These are phyloP conservation scores for Silybum marianum DNA, from an alignment of 129 eudicot genomes.

Conservation along the genomic window DNA sequence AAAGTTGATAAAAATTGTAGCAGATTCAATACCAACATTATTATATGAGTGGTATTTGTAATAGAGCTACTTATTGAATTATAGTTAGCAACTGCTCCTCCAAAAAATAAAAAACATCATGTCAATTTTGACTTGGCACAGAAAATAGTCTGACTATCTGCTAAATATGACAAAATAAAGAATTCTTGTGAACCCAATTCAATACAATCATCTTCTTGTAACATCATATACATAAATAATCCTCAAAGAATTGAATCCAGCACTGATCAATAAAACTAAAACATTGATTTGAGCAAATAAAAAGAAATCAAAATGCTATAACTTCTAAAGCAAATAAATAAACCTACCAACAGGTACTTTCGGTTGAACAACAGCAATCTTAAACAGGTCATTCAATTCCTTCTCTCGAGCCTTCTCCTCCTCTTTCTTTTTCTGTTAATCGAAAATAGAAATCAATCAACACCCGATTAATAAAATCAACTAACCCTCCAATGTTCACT, in stretches of 20 bases:
- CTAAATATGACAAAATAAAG: background rate
- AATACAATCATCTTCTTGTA: background rate
- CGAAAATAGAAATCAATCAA: conserved; percentile 2
- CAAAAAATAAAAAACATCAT: background rate
- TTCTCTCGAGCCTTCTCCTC: conserved; percentile 68
- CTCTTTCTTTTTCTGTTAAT: conserved; percentile 58
- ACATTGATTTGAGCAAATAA: background rate
- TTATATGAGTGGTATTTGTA: background rate
- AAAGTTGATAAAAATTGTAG: background rate
- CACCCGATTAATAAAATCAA: background rate
- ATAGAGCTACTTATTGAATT: background rate
- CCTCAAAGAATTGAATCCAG: background rate
- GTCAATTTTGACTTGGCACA: conserved; percentile 2
- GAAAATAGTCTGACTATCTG: background rate
- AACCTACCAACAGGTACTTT: conserved; percentile 60
- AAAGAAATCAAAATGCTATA: background rate
- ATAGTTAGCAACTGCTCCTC: background rate
- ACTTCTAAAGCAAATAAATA: background rate
- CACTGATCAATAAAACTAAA: conserved; percentile 3
- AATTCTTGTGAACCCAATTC: background rate
- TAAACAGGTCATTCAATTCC: conserved; percentile 66
- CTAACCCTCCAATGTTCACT: background rate
- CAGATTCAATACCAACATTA: background rate
- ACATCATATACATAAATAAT: background rate
- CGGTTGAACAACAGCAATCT: conserved; percentile 70